phyloP scores from a whole-genome alignment of 106 monocot species.

The Phalaenopsis equestris region DNA sequence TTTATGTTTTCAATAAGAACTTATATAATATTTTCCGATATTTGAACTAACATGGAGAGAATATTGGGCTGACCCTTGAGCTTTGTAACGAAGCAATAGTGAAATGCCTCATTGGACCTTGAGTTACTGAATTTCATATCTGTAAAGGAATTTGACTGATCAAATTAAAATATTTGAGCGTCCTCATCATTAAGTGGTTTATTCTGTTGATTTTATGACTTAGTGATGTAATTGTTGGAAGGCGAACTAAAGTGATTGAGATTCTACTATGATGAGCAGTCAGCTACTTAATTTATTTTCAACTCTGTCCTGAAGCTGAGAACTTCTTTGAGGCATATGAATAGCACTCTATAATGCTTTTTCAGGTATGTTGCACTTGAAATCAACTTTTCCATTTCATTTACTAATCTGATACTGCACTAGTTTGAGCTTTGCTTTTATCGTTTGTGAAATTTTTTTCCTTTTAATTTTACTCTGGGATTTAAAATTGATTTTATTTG shows the following conservation, averaged over 20 bases:
- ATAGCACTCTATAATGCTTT: neutral
- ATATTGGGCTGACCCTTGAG: constrained; percentile 61
- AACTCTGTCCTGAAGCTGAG: neutral
- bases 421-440: no score
- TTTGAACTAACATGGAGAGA: constrained; percentile 37
- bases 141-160: neutral
- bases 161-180: no score
- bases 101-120: constrained; percentile 23
- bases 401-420: no score
- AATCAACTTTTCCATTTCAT: neutral
- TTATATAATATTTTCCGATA: constrained; percentile 66
- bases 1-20: constrained; percentile 41
- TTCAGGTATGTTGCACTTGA: neutral
- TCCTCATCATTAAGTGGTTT: neutral
- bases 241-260: neutral
- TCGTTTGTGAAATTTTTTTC: no score
- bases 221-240: neutral
- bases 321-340: no score
- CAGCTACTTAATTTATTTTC: neutral
- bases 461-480: no score
- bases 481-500: no score
- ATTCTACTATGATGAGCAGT: neutral
- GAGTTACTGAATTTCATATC: constrained; percentile 8
- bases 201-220: neutral
- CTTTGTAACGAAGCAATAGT: constrained; percentile 77